Percentiles rank a stretch among this genome's conserved stretches.
Conservation (phyloP, 2,329 filamentous ascomycete species). For the Aspergillus pseudoviridinutans region DNA sequence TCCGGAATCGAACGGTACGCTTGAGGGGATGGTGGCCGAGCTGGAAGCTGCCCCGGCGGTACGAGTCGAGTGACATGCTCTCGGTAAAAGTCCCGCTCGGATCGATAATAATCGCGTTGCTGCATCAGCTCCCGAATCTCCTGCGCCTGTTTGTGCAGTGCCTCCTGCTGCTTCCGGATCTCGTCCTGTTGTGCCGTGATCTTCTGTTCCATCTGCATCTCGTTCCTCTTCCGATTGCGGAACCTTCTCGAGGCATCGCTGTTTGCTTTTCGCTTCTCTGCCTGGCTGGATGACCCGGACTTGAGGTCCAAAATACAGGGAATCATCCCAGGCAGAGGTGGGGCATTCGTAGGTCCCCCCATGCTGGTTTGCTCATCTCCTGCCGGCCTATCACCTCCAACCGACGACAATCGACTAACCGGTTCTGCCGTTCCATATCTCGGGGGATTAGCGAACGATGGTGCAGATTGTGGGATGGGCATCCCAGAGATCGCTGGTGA, state of each 20-base stretch:
- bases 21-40: slow-evolving; percentile 31
- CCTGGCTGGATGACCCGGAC: slow-evolving; percentile 39
- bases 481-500: slow-evolving; percentile 26
- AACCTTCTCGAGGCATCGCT: slow-evolving; percentile 41
- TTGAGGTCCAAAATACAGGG: slow-evolving; percentile 38
- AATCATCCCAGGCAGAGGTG: slow-evolving; percentile 27
- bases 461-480: slow-evolving; percentile 17
- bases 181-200: slow-evolving; percentile 36
- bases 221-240: slow-evolving; percentile 40
- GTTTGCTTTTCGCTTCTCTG: slow-evolving; percentile 42
- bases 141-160: slow-evolving; percentile 28
- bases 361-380: slow-evolving; percentile 15
- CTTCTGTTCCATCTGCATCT: slow-evolving; percentile 37
- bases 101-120: slow-evolving; percentile 38
- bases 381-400: slow-evolving; percentile 14
- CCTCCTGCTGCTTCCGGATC: slow-evolving; percentile 28
- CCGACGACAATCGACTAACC: slow-evolving; percentile 20
- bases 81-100: slow-evolving; percentile 39
- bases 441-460: slow-evolving; percentile 12
- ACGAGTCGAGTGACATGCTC: slow-evolving; percentile 27
- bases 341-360: slow-evolving; percentile 8
- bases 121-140: slow-evolving; percentile 31
- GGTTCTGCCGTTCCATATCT: slow-evolving; percentile 26
- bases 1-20: slow-evolving; percentile 8
- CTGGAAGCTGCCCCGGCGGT: slow-evolving; percentile 23